phyloP scores from a whole-genome alignment of 805 yeast species.

The Priceomyces castillae region DNA sequence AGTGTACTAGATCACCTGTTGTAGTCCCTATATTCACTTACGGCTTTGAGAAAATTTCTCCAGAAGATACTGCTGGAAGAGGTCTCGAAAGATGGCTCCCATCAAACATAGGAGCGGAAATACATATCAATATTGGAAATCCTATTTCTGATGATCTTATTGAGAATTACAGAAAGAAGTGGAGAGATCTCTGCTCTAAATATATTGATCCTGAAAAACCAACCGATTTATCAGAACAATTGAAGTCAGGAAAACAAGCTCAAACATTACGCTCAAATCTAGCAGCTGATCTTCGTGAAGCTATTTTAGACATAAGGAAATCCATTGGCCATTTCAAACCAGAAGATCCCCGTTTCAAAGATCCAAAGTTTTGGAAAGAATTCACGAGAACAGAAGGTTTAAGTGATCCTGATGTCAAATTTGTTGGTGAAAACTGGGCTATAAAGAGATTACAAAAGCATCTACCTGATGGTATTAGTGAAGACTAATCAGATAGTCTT shows the following conservation, averaged over 20 bases:
- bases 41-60: slow-evolving; percentile 85
- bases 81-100: slow-evolving; percentile 61
- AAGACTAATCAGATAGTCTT: background rate
- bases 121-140: slow-evolving; percentile 69
- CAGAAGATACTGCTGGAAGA: slow-evolving; percentile 63
- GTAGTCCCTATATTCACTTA: slow-evolving; percentile 81
- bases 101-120: slow-evolving; percentile 60
- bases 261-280: slow-evolving; percentile 63
- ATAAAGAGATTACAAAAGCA: slow-evolving; percentile 63
- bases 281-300: slow-evolving; percentile 64
- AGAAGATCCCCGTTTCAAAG: slow-evolving; percentile 68
- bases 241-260: slow-evolving; percentile 64
- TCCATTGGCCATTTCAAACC: slow-evolving; percentile 43
- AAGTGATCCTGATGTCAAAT: slow-evolving; percentile 64
- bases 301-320: slow-evolving; percentile 50
- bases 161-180: slow-evolving; percentile 59
- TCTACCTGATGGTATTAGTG: slow-evolving; percentile 24
- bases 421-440: slow-evolving; percentile 84
- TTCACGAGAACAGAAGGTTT: slow-evolving; percentile 64
- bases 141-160: slow-evolving; percentile 62
- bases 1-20: slow-evolving; percentile 78
- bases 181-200: slow-evolving; percentile 62
- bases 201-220: slow-evolving; percentile 51
- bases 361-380: slow-evolving; percentile 71
- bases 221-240: slow-evolving; percentile 56